Evolutionary conservation across 306 rosid genomes (phyloP).

Genomic region (Prunus persica): Prunus_persica_NCBIv2 NC_034016.1:18501001-18501500

Average conservation of each 20-base stretch:
- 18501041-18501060: background rate
- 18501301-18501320: background rate
- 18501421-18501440: slow-evolving; percentile 70
- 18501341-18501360: background rate
- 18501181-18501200: slow-evolving; percentile 40
- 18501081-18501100: background rate
- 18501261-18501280: background rate
- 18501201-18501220: slow-evolving; percentile 53
- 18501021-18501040: background rate
- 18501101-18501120: background rate
- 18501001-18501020: background rate
- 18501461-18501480: slow-evolving; percentile 41
- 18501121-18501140: slow-evolving; percentile 1
- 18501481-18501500: slow-evolving; percentile 23
- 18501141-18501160: background rate
- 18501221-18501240: slow-evolving; percentile 35
- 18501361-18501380: slow-evolving; percentile 49
- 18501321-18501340: too few relatives aligned
- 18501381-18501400: slow-evolving; percentile 50
- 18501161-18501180: background rate
- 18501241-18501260: slow-evolving; percentile 51
- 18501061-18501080: background rate
- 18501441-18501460: slow-evolving; percentile 70
- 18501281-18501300: background rate
- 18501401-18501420: slow-evolving; percentile 82